phyloP scores from a whole-genome alignment of 1,139 yeast species.

The Candida dubliniensis region DNA sequence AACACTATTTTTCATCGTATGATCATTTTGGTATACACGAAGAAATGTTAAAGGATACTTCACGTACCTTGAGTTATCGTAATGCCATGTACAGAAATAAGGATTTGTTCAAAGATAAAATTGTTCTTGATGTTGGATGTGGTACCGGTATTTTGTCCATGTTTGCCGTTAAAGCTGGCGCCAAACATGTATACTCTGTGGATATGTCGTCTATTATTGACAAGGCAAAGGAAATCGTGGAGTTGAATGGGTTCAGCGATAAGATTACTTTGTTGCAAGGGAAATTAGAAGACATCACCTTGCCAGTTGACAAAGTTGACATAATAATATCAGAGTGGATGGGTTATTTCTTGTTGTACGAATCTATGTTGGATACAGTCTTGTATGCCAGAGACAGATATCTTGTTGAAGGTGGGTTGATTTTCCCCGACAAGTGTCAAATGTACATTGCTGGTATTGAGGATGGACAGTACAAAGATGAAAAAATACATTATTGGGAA shows the following conservation, averaged over 20 bases:
- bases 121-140: conserved; percentile 98
- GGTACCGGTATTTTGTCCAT: conserved; percentile 96
- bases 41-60: conserved; percentile 96
- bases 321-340: conserved; percentile 98
- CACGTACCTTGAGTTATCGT: conserved; percentile 88
- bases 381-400: conserved; percentile 91
- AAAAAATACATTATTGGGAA: conserved; percentile 93
- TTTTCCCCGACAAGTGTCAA: conserved; percentile 92
- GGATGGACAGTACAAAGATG: conserved; percentile 91
- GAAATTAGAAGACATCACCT: conserved; percentile 86
- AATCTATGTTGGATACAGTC: conserved; percentile 97
- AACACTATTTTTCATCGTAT: conserved; percentile 91
- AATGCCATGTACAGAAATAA: conserved; percentile 92
- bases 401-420: conserved; percentile 81
- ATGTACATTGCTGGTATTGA: conserved; percentile 93
- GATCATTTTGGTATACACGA: conserved; percentile 98
- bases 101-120: conserved; percentile 84
- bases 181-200: conserved; percentile 93
- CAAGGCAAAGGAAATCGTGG: conserved; percentile 86
- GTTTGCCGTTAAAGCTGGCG: conserved; percentile 99
- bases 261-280: conserved; percentile 90
- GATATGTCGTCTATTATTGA: conserved; percentile 97
- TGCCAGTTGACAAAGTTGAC: conserved; percentile 82
- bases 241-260: conserved; percentile 80
- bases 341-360: conserved; percentile 96